phyloP scores from a whole-genome alignment of 2,329 filamentous ascomycete genomes.

The Penicillium olsonii region DNA sequence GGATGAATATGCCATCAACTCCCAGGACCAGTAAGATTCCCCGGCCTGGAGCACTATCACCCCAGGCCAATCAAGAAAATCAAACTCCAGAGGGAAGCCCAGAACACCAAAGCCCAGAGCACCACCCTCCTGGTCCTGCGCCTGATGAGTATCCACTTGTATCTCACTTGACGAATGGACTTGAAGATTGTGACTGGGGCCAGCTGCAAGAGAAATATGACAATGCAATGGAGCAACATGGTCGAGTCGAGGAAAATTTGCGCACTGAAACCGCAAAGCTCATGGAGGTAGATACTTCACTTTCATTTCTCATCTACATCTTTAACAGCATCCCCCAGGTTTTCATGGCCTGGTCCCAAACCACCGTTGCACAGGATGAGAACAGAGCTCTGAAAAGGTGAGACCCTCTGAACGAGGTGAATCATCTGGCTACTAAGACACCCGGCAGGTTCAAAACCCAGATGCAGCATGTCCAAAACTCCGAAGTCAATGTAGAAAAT shows the following conservation, averaged over 20 bases:
- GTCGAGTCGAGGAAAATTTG: slow-evolving; percentile 64
- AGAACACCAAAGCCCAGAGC: slow-evolving; percentile 15
- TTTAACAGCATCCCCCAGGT: slow-evolving; percentile 55
- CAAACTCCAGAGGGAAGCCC: slow-evolving; percentile 4
- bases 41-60: slow-evolving; percentile 12
- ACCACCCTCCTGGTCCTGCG: slow-evolving; percentile 4
- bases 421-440: neutral
- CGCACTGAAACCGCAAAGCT: slow-evolving; percentile 67
- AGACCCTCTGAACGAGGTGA: too few relatives aligned
- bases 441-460: slow-evolving; percentile 72
- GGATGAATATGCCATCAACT: slow-evolving; percentile 5
- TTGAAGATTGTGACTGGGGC: slow-evolving; percentile 71
- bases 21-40: slow-evolving; percentile 9
- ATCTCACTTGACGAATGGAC: slow-evolving; percentile 48
- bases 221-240: slow-evolving; percentile 63
- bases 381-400: slow-evolving; percentile 76
- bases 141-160: slow-evolving; percentile 18
- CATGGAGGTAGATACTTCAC: slow-evolving; percentile 55
- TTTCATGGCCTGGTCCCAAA: slow-evolving; percentile 76
- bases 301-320: neutral
- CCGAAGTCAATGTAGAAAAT: slow-evolving; percentile 69
- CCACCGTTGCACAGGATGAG: slow-evolving; percentile 71
- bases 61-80: slow-evolving; percentile 14
- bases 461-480: slow-evolving; percentile 71
- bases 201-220: slow-evolving; percentile 72